Evolutionary conservation across 2,329 filamentous ascomycete genomes (phyloP), one percentile per base, ranked within the genome.

Genomic region (Penicillium frequentans): DNA sequence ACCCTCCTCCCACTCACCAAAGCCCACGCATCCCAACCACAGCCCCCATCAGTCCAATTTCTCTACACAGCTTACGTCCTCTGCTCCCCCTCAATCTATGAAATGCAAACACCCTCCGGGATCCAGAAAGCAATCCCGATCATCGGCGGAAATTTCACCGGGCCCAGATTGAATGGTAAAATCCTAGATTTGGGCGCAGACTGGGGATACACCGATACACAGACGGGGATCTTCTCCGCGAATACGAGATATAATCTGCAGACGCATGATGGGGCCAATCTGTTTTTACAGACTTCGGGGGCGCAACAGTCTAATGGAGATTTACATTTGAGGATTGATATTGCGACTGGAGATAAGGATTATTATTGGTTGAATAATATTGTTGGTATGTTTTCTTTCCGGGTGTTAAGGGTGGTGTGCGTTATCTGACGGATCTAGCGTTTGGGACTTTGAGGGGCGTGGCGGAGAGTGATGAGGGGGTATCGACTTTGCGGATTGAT

Each of bases 331-430:
- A 59, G 61, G 1, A 49, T 69, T 49, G 19, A 67, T 16, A 67
- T 68, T 47, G 60, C 64, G 48, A 67, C 67, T 1, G 66, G 64
- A 0, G 62, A 63, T 57, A 46, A 60, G 7, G 57, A 64, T 39
- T 69, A 68, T 55, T 68, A 69, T 43, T 69, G 67, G 67, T 43
- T 68, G 56, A 69, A 69, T 52, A 67, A 68, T 55, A 54, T 69
- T 43, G 46, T 69, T 49, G 67, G 66, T 68, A 46, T 50, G 66
- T 59, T 6, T 11, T 11, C 3, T 23, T 19, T 26, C 14, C 0
- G 8, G 19, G 24, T 7, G 3, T 3, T 27, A 1, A 27, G 13
- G 13, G 19, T 21, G 37, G 0, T 21, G 19, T 27, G n/a, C 19
- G 10, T 10, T n/a, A 11, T 10, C 37, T 43, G 11, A 26, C 47